A percentile compares a stretch with the other conserved stretches of the same genome.
These are phyloP conservation scores for Pythium sukuiense DNA, from an alignment of 352 stramenopile genomes.

Conservation along the genomic window DNA sequence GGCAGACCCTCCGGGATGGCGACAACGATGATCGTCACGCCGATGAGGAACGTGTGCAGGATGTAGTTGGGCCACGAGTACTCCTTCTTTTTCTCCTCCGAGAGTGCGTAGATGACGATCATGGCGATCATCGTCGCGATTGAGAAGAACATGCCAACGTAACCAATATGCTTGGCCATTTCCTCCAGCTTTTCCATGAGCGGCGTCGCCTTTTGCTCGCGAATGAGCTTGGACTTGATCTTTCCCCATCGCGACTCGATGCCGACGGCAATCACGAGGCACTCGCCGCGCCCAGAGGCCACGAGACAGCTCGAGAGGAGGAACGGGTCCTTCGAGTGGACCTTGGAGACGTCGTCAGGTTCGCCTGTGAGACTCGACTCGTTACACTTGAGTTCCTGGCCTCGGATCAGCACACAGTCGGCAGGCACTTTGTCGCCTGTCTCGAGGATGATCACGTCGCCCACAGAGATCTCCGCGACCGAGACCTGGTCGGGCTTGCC, in stretches of 20 bases:
- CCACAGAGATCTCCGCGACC: slow-evolving; percentile 76
- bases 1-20: slow-evolving; percentile 94
- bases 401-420: slow-evolving; percentile 92
- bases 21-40: slow-evolving; percentile 94
- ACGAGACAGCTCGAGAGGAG: slow-evolving; percentile 87
- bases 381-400: slow-evolving; percentile 93
- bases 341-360: slow-evolving; percentile 92
- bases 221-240: slow-evolving; percentile 90
- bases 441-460: slow-evolving; percentile 91
- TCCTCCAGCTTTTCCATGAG: slow-evolving; percentile 92
- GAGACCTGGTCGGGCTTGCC: slow-evolving; percentile 66
- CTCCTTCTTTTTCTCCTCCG: slow-evolving; percentile 55
- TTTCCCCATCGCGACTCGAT: slow-evolving; percentile 85
- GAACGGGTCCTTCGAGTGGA: slow-evolving; percentile 66
- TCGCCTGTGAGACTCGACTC: slow-evolving; percentile 97
- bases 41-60: slow-evolving; percentile 94
- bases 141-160: slow-evolving; percentile 83
- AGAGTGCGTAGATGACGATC: slow-evolving; percentile 79
- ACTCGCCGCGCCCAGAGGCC: slow-evolving; percentile 68
- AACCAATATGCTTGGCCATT: slow-evolving; percentile 90
- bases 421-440: slow-evolving; percentile 94
- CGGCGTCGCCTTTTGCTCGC: slow-evolving; percentile 87
- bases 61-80: slow-evolving; percentile 81
- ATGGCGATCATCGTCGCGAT: slow-evolving; percentile 86
- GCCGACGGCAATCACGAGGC: slow-evolving; percentile 84